Base-by-base conservation (phyloP, 257 asterid genomes). In the Anisodus acutangulus region DNA sequence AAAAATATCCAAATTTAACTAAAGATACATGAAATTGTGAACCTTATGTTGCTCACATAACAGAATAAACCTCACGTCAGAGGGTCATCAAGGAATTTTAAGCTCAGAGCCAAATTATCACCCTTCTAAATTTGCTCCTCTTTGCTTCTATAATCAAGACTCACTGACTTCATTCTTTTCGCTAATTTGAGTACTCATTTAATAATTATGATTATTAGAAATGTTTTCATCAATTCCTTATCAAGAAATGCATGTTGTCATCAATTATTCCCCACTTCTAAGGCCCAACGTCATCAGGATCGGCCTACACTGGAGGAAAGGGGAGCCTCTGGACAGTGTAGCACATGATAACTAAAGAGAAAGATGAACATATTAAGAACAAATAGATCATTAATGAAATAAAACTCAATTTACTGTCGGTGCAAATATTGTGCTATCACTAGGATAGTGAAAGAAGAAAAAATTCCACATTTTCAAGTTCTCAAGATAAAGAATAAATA, bases 91-190 rank as follows among this genome's bases (percentile, higher is more conserved):
- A 74, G 80, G 22, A 11, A 9, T 49, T 47, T 74, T 39, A 43
- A 69, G 57, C 79, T 41, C 35, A 70, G 55, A 43, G 79, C 35
- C 79, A 43, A 70, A 70, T 70, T 70, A 43, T 17, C 79, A 74
- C 81, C 45, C 60, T 49, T 12, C 39, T 49, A 74, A n/a, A 72
- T 76, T 53, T 76, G 22, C 62, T 51, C 43, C 4, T 15, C 22
- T 22, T 49, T 45, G 26, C 81, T 8, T 53, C 47, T 22, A 19
- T 17, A 37, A 70, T 76, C 81, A 76, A 13, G 60, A 22, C 45
- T 76, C 63, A 22, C 81, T 3, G 2, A 26, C 35, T 70, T 47
- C 55, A 43, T 51, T 76, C 22, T 12, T 76, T 26, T 49, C 10
- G 6, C 81, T 51, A 22, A 76, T 76, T 2, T 76, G 19, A 26